Conservation (phyloP, 306 rosid species). For the Prunus dulcis region DNA sequence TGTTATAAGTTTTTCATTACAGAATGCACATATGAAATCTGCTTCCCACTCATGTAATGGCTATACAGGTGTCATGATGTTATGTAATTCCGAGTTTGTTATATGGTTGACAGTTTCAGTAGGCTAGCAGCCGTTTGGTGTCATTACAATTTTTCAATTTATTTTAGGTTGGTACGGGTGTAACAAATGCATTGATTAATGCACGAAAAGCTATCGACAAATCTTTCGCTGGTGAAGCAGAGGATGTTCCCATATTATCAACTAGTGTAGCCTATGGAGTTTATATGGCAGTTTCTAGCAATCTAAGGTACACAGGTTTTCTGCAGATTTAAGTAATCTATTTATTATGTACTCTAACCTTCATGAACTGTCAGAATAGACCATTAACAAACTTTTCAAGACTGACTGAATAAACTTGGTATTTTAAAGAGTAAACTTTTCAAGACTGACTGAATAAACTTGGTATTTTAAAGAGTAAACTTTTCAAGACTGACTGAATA, state of each 20-base stretch:
- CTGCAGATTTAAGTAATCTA: not conserved
- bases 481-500: too few relatives aligned
- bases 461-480: not conserved
- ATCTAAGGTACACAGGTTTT: constrained; percentile 57
- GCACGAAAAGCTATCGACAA: constrained; percentile 70
- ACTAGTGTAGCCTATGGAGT: constrained; percentile 89
- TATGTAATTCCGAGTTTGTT: not conserved
- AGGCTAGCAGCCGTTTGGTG: not conserved
- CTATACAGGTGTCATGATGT: not conserved
- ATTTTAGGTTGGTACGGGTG: constrained; percentile 77
- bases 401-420: not conserved
- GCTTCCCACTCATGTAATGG: not conserved
- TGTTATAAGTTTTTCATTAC: not conserved
- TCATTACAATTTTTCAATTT: not conserved
- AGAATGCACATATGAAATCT: not conserved
- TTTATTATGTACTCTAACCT: not conserved
- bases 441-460: not conserved
- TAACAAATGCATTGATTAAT: constrained; percentile 74
- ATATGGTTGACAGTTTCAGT: not conserved
- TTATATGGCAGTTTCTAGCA: constrained; percentile 92
- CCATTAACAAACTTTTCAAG: not conserved
- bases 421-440: not conserved
- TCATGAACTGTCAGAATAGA: not conserved
- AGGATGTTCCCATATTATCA: constrained; percentile 75
- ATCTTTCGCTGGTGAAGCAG: constrained; percentile 62